Conservation (phyloP, 2,329 filamentous ascomycete genomes). For the Gliomastix tumulicola region DNA sequence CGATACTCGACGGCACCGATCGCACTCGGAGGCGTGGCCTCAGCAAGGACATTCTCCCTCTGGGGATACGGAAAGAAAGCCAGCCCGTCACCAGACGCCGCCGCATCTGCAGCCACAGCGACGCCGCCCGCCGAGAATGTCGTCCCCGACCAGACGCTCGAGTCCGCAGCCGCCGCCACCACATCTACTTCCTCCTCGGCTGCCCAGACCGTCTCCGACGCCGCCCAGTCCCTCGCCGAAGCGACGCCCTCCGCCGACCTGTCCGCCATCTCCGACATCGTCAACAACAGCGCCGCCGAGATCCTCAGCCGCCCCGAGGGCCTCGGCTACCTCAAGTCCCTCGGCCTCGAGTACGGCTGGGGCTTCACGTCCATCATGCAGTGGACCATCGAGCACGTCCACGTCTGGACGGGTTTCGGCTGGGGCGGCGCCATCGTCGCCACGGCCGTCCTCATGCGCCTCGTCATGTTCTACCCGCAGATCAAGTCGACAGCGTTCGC, state of each 20-base stretch:
- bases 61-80: slow-evolving; percentile 24
- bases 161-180: slow-evolving; percentile 3
- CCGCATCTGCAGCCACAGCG: slow-evolving; percentile 1
- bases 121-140: slow-evolving; percentile 2
- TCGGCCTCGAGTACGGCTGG: slow-evolving; percentile 84
- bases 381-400: slow-evolving; percentile 73
- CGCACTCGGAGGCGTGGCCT: slow-evolving; percentile 19
- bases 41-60: slow-evolving; percentile 20
- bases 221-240: slow-evolving; percentile 7
- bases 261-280: slow-evolving; percentile 22
- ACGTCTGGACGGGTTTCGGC: slow-evolving; percentile 67
- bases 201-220: slow-evolving; percentile 8
- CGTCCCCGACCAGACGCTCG: slow-evolving; percentile 7
- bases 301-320: slow-evolving; percentile 60
- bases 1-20: too few relatives aligned
- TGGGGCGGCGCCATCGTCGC: slow-evolving; percentile 75
- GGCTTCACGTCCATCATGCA: slow-evolving; percentile 70
- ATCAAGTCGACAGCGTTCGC: slow-evolving; percentile 22
- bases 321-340: slow-evolving; percentile 73
- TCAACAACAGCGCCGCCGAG: slow-evolving; percentile 18
- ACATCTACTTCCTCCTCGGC: slow-evolving; percentile 9
- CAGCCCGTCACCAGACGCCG: slow-evolving; percentile 8
- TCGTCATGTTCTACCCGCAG: slow-evolving; percentile 57
- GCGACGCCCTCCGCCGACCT: slow-evolving; percentile 16
- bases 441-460: slow-evolving; percentile 58